Conservation (phyloP, 371 early-diverging fungal species). For the Vairimorpha ceranae region DNA sequence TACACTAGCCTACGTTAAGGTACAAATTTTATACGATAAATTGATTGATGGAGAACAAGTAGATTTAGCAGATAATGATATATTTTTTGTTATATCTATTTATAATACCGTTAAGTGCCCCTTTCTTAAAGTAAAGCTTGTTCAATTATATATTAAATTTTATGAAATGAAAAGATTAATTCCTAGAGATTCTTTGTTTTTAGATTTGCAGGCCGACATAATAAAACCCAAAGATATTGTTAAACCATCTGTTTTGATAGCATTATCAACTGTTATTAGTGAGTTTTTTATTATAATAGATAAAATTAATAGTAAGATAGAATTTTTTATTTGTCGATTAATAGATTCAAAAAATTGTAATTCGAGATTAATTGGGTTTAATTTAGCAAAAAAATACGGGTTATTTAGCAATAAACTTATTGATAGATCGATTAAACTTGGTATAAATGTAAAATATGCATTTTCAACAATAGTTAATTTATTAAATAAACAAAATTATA, state of each 20-base stretch:
- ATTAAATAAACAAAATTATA: constrained; percentile 35
- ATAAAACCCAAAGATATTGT: constrained; percentile 8
- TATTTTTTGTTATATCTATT: constrained; percentile 11
- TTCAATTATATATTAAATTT: constrained; percentile 17
- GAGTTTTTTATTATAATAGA: constrained; percentile 14
- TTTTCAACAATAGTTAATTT: constrained; percentile 9
- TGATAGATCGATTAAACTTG: constrained; percentile 20
- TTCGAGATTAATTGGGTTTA: constrained; percentile 39
- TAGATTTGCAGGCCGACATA: constrained; percentile 2
- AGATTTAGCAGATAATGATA: constrained; percentile 35
- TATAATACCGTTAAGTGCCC: constrained; percentile 1
- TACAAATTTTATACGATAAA: constrained; percentile 42
- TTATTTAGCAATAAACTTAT: constrained; percentile 22
- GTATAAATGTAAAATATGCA: constrained; percentile 12
- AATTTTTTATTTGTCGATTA: constrained; percentile 36
- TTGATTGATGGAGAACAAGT: neutral
- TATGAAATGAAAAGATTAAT: neutral
- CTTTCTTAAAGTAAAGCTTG: constrained; percentile 35
- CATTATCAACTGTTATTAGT: constrained; percentile 19
- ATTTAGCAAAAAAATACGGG: constrained; percentile 16
- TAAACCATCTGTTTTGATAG: constrained; percentile 29
- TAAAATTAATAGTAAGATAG: neutral
- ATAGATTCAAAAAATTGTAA: constrained; percentile 49
- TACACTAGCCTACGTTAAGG: constrained; percentile 17
- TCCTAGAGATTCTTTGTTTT: neutral